These are phyloP conservation scores for Podila epigama DNA, from an alignment of 192 early-diverging fungal genomes.

Conservation along the genomic window DNA sequence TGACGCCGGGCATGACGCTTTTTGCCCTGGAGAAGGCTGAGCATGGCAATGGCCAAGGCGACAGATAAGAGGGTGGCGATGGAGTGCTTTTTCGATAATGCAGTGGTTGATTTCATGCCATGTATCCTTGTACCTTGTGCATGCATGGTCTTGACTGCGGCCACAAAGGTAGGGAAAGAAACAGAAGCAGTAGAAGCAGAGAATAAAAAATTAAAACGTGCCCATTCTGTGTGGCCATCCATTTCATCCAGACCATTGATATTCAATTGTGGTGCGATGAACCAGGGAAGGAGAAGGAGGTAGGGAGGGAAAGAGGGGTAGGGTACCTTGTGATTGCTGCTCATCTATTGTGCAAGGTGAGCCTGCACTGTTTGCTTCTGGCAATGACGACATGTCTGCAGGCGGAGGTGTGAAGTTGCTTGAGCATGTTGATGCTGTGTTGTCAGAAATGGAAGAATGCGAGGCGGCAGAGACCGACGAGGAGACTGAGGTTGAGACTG, in stretches of 20 bases:
- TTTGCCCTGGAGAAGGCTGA: conserved; percentile 45
- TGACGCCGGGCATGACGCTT: conserved; percentile 12
- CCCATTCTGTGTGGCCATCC: too few relatives aligned
- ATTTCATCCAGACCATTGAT: too few relatives aligned
- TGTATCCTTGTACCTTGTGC: background rate
- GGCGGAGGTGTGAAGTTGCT: too few relatives aligned
- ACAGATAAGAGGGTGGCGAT: conserved; percentile 42
- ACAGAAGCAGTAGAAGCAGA: too few relatives aligned
- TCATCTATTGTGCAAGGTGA: too few relatives aligned
- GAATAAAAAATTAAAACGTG: too few relatives aligned
- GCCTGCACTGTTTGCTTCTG: conserved; percentile 4
- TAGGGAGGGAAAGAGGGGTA: background rate
- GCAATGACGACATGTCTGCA: conserved; percentile 1
- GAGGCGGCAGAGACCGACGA: background rate
- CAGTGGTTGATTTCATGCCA: background rate
- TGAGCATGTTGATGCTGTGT: conserved; percentile 3
- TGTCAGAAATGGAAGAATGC: background rate
- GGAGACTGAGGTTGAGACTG: conserved; percentile 1
- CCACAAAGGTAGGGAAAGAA: background rate
- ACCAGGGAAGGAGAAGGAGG: too few relatives aligned
- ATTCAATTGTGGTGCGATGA: too few relatives aligned
- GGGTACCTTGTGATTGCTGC: background rate
- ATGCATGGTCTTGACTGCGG: background rate
- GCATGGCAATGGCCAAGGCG: conserved; percentile 33
- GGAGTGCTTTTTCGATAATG: conserved; percentile 25